A percentile compares a stretch with the other conserved stretches of the same genome.
These are phyloP conservation scores for Aspergillus persii DNA, from an alignment of 2,329 filamentous ascomycete species.

Conservation along the genomic window DNA sequence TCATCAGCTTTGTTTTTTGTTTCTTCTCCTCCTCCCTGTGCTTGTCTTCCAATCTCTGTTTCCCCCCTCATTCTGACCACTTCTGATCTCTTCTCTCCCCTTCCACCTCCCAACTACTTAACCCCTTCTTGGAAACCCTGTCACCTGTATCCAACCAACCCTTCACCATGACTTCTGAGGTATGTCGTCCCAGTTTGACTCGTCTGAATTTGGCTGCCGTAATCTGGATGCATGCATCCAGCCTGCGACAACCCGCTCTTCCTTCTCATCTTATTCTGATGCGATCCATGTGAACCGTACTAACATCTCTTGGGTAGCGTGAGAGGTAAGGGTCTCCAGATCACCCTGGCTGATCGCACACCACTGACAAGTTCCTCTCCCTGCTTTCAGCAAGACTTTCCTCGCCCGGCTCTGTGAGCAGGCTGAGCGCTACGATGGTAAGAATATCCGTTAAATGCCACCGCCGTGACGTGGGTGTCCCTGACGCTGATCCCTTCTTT, in stretches of 20 bases:
- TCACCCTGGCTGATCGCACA: conserved; percentile 12
- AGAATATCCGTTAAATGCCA: conserved; percentile 26
- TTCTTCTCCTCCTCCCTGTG: conserved; percentile 11
- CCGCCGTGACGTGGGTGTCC: background rate
- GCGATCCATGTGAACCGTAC: conserved; percentile 18
- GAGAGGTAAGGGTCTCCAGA: conserved; percentile 59
- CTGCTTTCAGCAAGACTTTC: conserved; percentile 84
- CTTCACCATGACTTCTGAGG: conserved; percentile 62
- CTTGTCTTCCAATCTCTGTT: conserved; percentile 11
- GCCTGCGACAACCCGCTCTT: conserved; percentile 7
- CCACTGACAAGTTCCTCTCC: conserved; percentile 36
- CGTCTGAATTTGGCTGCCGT: conserved; percentile 31
- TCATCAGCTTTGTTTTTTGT: conserved; percentile 12
- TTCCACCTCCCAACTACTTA: conserved; percentile 21
- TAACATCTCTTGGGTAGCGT: conserved; percentile 52
- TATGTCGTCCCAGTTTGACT: conserved; percentile 46
- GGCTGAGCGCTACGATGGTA: conserved; percentile 98
- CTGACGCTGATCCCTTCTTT: conserved; percentile 18
- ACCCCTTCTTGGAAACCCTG: conserved; percentile 15
- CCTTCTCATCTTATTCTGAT: background rate
- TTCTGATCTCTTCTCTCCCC: conserved; percentile 12
- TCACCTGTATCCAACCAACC: conserved; percentile 45
- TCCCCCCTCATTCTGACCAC: conserved; percentile 8
- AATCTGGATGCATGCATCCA: conserved; percentile 5
- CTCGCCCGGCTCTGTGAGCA: conserved; percentile 99